These are phyloP conservation scores for Cercophora newfieldiana DNA, from an alignment of 495 filamentous ascomycete species.

Conservation along the genomic window DNA sequence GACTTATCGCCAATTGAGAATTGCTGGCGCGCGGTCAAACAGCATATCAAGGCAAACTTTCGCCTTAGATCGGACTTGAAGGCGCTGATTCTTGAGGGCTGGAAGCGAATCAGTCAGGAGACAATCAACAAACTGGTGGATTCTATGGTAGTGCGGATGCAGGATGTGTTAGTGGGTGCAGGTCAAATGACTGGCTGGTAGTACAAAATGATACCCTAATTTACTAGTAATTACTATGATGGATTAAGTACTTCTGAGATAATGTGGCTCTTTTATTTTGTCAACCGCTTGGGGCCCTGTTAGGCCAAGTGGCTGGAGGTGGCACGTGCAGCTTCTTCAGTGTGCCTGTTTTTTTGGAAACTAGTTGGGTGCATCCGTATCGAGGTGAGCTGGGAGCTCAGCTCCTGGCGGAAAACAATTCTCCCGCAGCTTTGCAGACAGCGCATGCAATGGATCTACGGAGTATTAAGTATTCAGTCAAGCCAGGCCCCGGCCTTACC, in stretches of 20 bases:
- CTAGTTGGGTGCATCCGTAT: too few relatives aligned
- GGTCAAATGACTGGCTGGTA: conserved; percentile 10
- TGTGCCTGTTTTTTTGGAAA: too few relatives aligned
- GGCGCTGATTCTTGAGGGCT: not conserved
- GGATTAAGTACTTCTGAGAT: not conserved
- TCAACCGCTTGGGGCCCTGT: not conserved
- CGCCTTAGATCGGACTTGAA: not conserved
- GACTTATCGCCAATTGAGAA: conserved; percentile 11
- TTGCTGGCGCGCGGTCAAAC: not conserved
- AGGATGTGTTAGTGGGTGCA: not conserved
- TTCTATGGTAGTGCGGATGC: conserved; percentile 11
- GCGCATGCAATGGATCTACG: not conserved
- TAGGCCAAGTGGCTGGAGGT: too few relatives aligned
- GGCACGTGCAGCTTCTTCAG: too few relatives aligned
- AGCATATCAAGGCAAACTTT: not conserved
- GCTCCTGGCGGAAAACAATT: not conserved
- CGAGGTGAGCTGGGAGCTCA: too few relatives aligned
- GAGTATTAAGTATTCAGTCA: not conserved
- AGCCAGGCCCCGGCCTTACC: not conserved
- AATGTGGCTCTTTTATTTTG: not conserved
- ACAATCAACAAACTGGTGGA: conserved; percentile 6
- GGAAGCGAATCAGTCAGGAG: not conserved
- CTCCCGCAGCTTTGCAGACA: not conserved
- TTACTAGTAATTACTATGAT: not conserved
- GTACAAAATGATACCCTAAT: not conserved